Base-by-base conservation (phyloP, 345 rosid species). In the Gossypium thurberi region DNA sequence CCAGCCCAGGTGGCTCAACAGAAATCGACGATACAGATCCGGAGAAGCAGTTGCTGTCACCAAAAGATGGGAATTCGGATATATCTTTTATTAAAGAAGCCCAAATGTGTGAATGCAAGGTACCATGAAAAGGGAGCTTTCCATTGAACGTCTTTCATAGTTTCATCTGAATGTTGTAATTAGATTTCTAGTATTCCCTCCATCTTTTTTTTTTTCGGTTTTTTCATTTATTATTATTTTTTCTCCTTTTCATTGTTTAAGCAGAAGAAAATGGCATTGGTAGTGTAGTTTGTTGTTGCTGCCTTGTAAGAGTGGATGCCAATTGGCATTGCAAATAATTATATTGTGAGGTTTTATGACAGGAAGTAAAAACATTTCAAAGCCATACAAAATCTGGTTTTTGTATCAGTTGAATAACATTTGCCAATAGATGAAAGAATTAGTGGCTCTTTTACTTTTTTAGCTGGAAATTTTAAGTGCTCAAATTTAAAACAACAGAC, bases 41-140 rank as follows among this genome's bases (percentile, higher is more conserved):
- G 43, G 91, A 85, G 81, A 88, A 85, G 76, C 85, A 77, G 68
- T 71, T 90, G 76, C 76, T 88, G 64, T 75, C 86, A 3, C 81
- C 88, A 48, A 63, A 62, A 51, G 64, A 69, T 12, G 78, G 59
- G 43, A 61, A 58, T 55, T 76, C 70, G 55, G 88, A 86, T n/a
- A 79, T 90, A 72, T 52, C 89, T 73, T 88, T 90, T 74, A 79
- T 88, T 37, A 88, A 74, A 77, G 92, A 86, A 77, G 57, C 69
- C 20, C 57, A 60, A 52, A 78, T 51, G 20, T 76, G 78, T 76
- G 81, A 80, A 70, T 7, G 18, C 6, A 33, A 50, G 77, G 42
- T 47, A 51, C 70, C 75, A 18, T 62, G 0, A 10, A 25, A 40
- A 73, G 47, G 11, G 10, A 20, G 3, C 48, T 3, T 8, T 40